A percentile compares a stretch with the other conserved stretches of the same genome.
These are phyloP conservation scores for Aspergillus sclerotiicarbonarius DNA, from an alignment of 495 filamentous ascomycete genomes.

Conservation along the genomic window DNA sequence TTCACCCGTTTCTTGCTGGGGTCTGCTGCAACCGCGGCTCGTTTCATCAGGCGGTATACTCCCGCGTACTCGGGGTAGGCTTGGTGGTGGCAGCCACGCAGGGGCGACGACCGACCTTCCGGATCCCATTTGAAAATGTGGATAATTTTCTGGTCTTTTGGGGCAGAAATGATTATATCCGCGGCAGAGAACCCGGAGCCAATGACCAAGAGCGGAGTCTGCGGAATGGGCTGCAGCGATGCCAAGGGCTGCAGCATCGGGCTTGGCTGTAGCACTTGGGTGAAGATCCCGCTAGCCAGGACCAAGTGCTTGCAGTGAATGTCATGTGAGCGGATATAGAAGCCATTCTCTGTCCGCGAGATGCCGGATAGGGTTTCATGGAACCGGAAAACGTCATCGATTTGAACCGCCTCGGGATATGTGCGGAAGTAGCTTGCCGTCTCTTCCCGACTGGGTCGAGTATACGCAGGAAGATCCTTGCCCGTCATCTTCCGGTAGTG, in stretches of 20 bases:
- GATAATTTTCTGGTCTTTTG: slow-evolving; percentile 50
- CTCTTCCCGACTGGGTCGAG: slow-evolving; percentile 56
- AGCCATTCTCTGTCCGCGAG: slow-evolving; percentile 46
- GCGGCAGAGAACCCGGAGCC: slow-evolving; percentile 67
- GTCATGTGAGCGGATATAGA: slow-evolving; percentile 51
- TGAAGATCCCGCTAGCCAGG: slow-evolving; percentile 63
- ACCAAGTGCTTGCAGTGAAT: slow-evolving; percentile 61
- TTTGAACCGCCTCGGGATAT: slow-evolving; percentile 55
- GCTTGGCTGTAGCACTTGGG: slow-evolving; percentile 52
- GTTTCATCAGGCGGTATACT: slow-evolving; percentile 64
- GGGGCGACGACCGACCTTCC: slow-evolving; percentile 54
- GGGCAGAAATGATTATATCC: slow-evolving; percentile 59
- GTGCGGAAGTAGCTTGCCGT: slow-evolving; percentile 57
- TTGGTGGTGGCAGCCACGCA: slow-evolving; percentile 60
- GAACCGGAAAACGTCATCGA: slow-evolving; percentile 50
- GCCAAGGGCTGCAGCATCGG: slow-evolving; percentile 45
- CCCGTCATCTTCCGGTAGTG: slow-evolving; percentile 46
- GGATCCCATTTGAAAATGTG: slow-evolving; percentile 65
- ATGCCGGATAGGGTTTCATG: slow-evolving; percentile 44
- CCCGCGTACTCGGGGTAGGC: slow-evolving; percentile 68
- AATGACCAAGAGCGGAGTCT: slow-evolving; percentile 51
- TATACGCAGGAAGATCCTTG: slow-evolving; percentile 49
- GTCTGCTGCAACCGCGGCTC: slow-evolving; percentile 36
- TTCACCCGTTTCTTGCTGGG: slow-evolving; percentile 22
- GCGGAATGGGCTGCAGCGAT: slow-evolving; percentile 22